Base-by-base conservation (phyloP, 768 basidiomycete genomes). In the Sporobolomyces phaffii region DNA sequence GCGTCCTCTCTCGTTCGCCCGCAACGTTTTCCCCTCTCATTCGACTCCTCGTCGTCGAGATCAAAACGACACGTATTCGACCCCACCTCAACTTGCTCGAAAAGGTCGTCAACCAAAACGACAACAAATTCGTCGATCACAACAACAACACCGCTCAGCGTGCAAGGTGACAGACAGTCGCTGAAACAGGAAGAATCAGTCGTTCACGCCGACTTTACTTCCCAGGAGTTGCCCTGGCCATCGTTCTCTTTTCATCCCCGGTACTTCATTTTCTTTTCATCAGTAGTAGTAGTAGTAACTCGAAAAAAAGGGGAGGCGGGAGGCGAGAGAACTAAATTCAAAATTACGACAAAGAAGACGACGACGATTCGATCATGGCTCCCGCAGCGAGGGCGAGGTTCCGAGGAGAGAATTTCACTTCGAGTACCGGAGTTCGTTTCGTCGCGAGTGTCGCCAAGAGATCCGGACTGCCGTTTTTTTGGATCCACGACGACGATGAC, bases 361-460 rank as follows among this genome's bases (percentile, higher is more conserved):
- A 54, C 36, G 52, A 54, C 36, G 54, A 56, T 11, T 65, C 58
- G 24, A 53, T 52, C 70, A 68, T 64, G 29, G 52, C 59, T 0
- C 94, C 94, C 22, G 88, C 87, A 49, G 88, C 90, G 62, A 98
- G 79, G 77, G 91, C 93, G 38, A 99, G 82, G 78, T 99, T 99
- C 18, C 94, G 84, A 33, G 91, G 85, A 13, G 96, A 98, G 75
- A 98, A 96, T 72, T 96, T 90, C 14, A 92, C 86, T 74, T 93
- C 88, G 29, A 85, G 84, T 72, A 98, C 84, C 1, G 96, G 93
- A 31, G 96, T 98, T 60, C 92, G 84, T 80, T 98, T 99, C 34
- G 96, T 99, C 10, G 89, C 89, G 77, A 91, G 96, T 0, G 93
- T 93, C 3, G 89, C 83, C 3, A 98, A 78, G 33, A 98, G 81